phyloP scores from a whole-genome alignment of 768 basidiomycete genomes.

The Phylloporus sp. region DNA sequence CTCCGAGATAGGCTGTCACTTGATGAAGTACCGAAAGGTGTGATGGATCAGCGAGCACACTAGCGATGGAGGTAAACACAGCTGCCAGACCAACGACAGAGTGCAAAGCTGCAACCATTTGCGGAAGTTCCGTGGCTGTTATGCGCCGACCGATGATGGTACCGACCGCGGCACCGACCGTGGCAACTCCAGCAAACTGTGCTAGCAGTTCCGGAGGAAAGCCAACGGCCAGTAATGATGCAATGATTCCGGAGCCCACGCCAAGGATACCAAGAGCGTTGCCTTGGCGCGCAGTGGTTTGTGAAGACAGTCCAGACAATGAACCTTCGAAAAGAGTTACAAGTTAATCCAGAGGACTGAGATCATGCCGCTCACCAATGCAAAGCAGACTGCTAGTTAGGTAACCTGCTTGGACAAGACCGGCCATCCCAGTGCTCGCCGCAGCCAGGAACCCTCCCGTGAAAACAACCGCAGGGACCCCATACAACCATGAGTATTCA shows the following conservation, averaged over 20 bases:
- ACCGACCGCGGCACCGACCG: conserved; percentile 68
- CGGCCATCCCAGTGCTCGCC: conserved; percentile 78
- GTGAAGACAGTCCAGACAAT: conserved; percentile 72
- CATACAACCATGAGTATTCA: conserved; percentile 82
- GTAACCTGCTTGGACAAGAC: conserved; percentile 86
- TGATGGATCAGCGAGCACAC: conserved; percentile 65
- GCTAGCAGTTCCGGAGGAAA: conserved; percentile 69
- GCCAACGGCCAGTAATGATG: conserved; percentile 79
- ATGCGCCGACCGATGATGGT: conserved; percentile 75
- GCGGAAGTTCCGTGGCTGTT: conserved; percentile 83
- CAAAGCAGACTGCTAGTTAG: conserved; percentile 81
- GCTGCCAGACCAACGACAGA: conserved; percentile 89
- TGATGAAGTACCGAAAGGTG: conserved; percentile 73
- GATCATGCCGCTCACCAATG: conserved; percentile 48
- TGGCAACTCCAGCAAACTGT: conserved; percentile 74
- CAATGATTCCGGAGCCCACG: conserved; percentile 73
- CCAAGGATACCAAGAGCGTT: conserved; percentile 86
- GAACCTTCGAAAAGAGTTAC: conserved; percentile 47
- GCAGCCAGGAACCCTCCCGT: conserved; percentile 79
- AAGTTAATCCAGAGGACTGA: neutral
- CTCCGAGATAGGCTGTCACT: conserved; percentile 80
- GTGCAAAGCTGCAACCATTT: conserved; percentile 77
- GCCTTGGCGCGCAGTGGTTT: conserved; percentile 80
- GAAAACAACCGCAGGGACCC: conserved; percentile 74
- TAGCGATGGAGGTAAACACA: conserved; percentile 79